Evolutionary conservation across 148 eudicot genomes (phyloP).

Genomic region (Spergularia bocconei): DNA sequence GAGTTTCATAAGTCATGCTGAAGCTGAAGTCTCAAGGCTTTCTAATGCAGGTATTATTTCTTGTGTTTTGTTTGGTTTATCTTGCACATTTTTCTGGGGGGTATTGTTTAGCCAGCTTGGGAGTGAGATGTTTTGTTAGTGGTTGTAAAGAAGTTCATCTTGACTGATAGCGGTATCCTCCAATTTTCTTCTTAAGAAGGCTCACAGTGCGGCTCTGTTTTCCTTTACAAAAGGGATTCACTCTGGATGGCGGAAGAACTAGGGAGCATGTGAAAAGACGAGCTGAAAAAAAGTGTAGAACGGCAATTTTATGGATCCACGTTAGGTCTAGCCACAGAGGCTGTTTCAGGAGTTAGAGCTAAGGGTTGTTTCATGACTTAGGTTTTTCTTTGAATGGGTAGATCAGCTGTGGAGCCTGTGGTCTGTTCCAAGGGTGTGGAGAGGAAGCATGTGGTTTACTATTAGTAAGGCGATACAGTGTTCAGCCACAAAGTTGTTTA

Average conservation of each 20-base stretch:
- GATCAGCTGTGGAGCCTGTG: neutral
- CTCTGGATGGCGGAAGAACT: slow-evolving; percentile 2
- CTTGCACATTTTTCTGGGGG: too few species aligned
- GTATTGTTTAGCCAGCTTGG: neutral
- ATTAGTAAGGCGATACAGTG: too few species aligned
- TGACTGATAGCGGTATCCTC: neutral
- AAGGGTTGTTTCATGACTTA: neutral
- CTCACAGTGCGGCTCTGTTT: neutral
- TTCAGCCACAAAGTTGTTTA: too few species aligned
- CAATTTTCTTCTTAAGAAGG: neutral
- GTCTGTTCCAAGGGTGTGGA: neutral
- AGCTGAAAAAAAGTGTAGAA: neutral
- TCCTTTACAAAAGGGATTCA: neutral
- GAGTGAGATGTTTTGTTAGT: neutral
- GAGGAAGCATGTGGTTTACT: too few species aligned
- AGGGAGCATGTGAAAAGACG: neutral
- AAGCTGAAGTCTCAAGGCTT: slow-evolving; percentile 84
- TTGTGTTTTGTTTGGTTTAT: neutral
- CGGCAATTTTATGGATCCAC: neutral
- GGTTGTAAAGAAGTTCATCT: neutral
- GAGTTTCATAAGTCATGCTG: slow-evolving; percentile 61
- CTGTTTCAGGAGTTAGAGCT: neutral
- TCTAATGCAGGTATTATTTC: slow-evolving; percentile 73
- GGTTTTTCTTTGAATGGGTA: neutral
- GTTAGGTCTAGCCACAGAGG: neutral